A percentile compares a stretch with the other conserved stretches of the same genome.
Evolutionary conservation across 2,329 filamentous ascomycete species (phyloP).

Genomic region (Madurella mycetomatis): DNA sequence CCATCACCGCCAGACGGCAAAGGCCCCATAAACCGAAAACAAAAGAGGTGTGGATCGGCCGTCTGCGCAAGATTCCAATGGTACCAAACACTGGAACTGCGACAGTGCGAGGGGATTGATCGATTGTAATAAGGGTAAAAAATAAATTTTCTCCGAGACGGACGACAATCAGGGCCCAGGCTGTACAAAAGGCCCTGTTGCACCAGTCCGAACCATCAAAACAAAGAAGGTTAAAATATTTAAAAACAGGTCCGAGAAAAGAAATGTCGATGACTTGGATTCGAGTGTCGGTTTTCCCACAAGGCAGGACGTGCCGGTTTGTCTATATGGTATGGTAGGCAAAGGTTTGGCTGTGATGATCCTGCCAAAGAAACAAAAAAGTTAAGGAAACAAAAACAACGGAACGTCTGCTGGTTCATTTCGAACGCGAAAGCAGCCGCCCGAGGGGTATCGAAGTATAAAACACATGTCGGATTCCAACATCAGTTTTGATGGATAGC

Average conservation of each 20-base stretch:
- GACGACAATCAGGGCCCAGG: too few species aligned
- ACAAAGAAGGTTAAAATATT: not conserved
- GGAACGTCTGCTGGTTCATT: not conserved
- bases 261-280: conserved; percentile 18
- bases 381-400: not conserved
- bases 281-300: conserved; percentile 24
- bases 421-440: not conserved
- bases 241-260: conserved; percentile 13
- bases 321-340: not conserved
- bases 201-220: not conserved
- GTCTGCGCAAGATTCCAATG: not conserved
- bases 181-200: too few species aligned
- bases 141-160: too few species aligned
- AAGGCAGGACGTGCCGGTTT: not conserved
- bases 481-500: conserved; percentile 7
- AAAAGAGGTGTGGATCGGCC: not conserved
- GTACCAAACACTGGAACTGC: too few species aligned
- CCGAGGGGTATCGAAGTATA: conserved; percentile 15
- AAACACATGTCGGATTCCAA: conserved; percentile 21
- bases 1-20: not conserved
- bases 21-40: not conserved
- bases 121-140: too few species aligned
- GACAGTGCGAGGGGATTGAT: too few species aligned
- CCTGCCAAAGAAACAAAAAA: conserved; percentile 7
- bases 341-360: conserved; percentile 5